Base-by-base conservation (phyloP, 2,329 filamentous ascomycete species). In the Alternaria burnsii region DNA sequence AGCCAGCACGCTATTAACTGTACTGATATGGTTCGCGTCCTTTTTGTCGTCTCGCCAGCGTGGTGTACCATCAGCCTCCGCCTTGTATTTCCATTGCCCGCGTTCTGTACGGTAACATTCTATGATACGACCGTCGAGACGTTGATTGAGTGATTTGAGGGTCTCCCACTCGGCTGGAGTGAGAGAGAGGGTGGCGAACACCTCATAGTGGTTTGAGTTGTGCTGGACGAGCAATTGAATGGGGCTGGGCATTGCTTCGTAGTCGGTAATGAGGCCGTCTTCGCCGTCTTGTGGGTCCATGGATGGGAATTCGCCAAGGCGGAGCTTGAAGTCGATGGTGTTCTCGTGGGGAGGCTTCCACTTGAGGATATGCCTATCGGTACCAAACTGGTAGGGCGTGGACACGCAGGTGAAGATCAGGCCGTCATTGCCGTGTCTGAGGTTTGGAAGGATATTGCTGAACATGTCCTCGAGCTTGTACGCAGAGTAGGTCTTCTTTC, bases 321-420 rank as follows among this genome's bases (percentile, higher is more conserved):
- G 87, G 70, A 98, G 85, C 42, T 91, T 87, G 78, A 97, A 97
- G 77, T 99, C 95, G 69, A 99, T 88, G 0, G 93, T 97, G 81
- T 99, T 99, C 78, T 99, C 95, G 67, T 92, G 85, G 4, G 93
- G 92, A 0, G 94, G 93, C 80, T 99, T 99, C 95, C 95, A 99
- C 79, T 99, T 99, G 40, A 99, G 83, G 65, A 97, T 99, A 77
- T 97, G 90, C 51, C 88, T 87, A 79, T 99, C 95, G 12, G 95
- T 99, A 68, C 95, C 95, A 67, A 91, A 90, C 70, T 90, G 89
- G 82, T 99, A 99, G 10, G 90, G 86, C 18, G 92, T 93, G 70
- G 88, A 90, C 65, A 92, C 89, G 81, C 94, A 97, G n/a, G 95
- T 98, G 80, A 98, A 99, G 74, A 99, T 97, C 47, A 99, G 86